phyloP scores from a whole-genome alignment of 768 basidiomycete species.

The Dictyophora rubrovolvata region DNA sequence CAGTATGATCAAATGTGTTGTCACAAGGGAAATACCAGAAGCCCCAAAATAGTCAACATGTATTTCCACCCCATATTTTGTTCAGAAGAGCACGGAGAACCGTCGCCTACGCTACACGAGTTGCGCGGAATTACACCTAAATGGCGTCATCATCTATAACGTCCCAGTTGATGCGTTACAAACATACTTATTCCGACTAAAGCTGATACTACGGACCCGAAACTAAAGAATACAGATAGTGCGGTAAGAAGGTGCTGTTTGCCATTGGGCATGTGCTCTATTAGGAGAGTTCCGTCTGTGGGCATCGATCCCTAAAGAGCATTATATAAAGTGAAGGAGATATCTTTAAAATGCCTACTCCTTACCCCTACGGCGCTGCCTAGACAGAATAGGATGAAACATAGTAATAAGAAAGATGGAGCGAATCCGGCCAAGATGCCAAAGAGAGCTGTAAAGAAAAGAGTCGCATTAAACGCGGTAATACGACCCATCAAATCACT shows the following conservation, averaged over 20 bases:
- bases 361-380: conserved; percentile 90
- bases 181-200: conserved; percentile 48
- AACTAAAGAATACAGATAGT: conserved; percentile 90
- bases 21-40: conserved; percentile 54
- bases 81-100: conserved; percentile 39
- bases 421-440: conserved; percentile 72
- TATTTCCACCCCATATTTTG: conserved; percentile 88
- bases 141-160: background rate
- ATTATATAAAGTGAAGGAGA: background rate
- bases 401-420: conserved; percentile 56
- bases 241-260: conserved; percentile 89
- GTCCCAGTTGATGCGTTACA: background rate
- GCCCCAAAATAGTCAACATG: conserved; percentile 64
- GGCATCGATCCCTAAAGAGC: conserved; percentile 78
- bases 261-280: conserved; percentile 88
- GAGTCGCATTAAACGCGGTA: conserved; percentile 84
- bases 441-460: conserved; percentile 85
- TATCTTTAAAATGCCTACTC: conserved; percentile 8
- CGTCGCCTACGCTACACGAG: conserved; percentile 44
- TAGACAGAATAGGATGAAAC: conserved; percentile 71
- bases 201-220: conserved; percentile 82
- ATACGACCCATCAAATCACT: conserved; percentile 81
- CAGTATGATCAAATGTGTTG: background rate
- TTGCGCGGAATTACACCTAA: conserved; percentile 59
- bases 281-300: conserved; percentile 85